Evolutionary conservation across 805 yeast genomes (phyloP).

Genomic region (Osmozyma mogii): DNA sequence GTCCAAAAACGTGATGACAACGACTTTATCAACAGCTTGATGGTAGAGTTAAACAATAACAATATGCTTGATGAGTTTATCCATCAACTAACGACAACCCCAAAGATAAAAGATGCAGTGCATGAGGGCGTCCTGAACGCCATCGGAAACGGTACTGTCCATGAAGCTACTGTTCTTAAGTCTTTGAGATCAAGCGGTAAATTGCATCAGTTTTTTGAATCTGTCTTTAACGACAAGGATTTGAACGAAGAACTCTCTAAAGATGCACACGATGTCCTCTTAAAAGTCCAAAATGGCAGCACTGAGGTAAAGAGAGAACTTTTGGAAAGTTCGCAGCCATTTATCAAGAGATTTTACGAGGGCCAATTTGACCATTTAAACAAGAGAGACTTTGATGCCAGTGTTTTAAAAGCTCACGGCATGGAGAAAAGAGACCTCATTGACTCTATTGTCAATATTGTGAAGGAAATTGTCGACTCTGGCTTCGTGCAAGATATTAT

Average conservation of each 20-base stretch:
- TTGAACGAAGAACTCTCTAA: slow-evolving; percentile 10
- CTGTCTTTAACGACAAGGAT: slow-evolving; percentile 11
- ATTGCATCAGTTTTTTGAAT: slow-evolving; percentile 9
- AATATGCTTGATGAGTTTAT: slow-evolving; percentile 12
- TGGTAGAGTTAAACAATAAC: slow-evolving; percentile 12
- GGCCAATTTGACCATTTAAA: slow-evolving; percentile 1
- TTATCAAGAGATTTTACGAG: slow-evolving; percentile 7
- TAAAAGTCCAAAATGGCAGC: slow-evolving; percentile 1
- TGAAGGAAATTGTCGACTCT: slow-evolving; percentile 16
- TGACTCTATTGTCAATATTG: slow-evolving; percentile 12
- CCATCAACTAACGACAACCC: slow-evolving; percentile 10
- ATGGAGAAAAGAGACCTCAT: slow-evolving; percentile 11
- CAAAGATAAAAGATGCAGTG: slow-evolving; percentile 10
- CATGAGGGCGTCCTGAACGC: slow-evolving; percentile 9
- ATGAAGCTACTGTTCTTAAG: slow-evolving; percentile 10
- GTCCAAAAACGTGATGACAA: slow-evolving; percentile 11
- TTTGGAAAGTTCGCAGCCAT: slow-evolving; percentile 7
- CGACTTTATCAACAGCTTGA: slow-evolving; percentile 9
- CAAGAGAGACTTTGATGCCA: slow-evolving; percentile 10
- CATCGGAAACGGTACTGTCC: slow-evolving; percentile 10
- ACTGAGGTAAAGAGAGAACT: slow-evolving; percentile 5
- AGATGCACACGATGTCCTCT: slow-evolving; percentile 5
- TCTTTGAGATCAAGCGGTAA: slow-evolving; percentile 9
- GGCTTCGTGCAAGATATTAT: slow-evolving; percentile 17
- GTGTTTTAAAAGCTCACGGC: slow-evolving; percentile 5